Evolutionary conservation across 106 monocot species (phyloP).

Genomic region (Platanthera zijinensis): DNA sequence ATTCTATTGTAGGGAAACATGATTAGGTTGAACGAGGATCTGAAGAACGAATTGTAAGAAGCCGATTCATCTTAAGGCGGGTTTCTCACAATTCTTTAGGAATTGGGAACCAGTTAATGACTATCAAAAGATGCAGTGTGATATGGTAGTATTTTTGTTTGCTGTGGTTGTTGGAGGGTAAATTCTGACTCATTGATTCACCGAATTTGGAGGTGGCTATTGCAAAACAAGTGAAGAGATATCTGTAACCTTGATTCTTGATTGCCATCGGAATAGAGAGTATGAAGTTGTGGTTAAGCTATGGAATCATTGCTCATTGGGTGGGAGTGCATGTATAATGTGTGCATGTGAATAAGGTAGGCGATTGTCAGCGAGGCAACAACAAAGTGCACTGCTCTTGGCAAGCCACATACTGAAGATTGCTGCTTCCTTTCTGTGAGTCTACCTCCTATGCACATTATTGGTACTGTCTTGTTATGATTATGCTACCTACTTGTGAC

Average conservation of each 20-base stretch:
- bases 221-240: neutral
- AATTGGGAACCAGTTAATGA: neutral
- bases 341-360: no score
- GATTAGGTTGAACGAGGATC: neutral
- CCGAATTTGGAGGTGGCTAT: neutral
- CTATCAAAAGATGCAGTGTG: neutral
- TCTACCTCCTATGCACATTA: no score
- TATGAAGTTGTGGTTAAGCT: neutral
- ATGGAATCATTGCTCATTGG: neutral
- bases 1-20: neutral
- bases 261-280: neutral
- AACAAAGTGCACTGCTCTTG: no score
- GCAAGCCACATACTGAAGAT: no score
- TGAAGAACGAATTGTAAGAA: neutral
- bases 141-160: neutral
- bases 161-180: neutral
- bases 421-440: no score
- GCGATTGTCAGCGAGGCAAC: no score
- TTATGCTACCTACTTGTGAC: no score
- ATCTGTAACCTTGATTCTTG: neutral
- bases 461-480: no score
- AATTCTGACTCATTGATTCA: neutral
- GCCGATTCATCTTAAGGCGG: neutral
- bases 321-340: neutral
- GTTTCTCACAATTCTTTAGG: neutral